Base-by-base conservation (phyloP, 2,329 filamentous ascomycete species). In the Penicillium sp. region DNA sequence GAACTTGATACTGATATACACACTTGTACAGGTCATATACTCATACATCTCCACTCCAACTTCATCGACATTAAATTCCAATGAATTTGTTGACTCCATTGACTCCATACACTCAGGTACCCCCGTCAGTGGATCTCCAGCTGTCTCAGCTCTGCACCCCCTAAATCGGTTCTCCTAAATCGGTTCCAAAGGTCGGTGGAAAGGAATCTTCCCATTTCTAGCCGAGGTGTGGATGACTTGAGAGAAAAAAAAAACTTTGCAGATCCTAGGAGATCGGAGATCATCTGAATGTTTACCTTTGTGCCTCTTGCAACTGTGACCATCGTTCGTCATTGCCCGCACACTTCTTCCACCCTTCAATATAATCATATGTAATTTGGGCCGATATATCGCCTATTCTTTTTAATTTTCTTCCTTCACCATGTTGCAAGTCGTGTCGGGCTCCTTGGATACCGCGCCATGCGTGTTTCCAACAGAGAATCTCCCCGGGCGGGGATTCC, bases 381-480 rank as follows among this genome's bases (percentile, higher is more conserved):
- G 47, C 36, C 36, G 47, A 31, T 31, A 40, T 49, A n/a, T 31
- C 39, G 27, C 36, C 36, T 31, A 36, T 5, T 18, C n/a, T 32
- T 40, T 8, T 32, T 39, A 40, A 39, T 47, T 42, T 49, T 24
- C 22, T 29, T 49, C 21, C 4, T 40, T 46, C 47, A 36, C 14
- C 47, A 57, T 57, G 54, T 47, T 57, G 50, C 44, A 54, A 24
- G 36, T 47, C 38, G 50, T 57, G 32, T 38, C 55, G 44, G 55
- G 39, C 36, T 39, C 22, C n/a, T 49, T 45, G 40, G 43, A 55
- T 16, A 44, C 51, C 34, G 55, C 47, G 18, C 55, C 47, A 13
- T 57, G 55, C 44, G 38, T 40, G 16, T 57, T 57, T 38, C 55
- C 55, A 31, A 55, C 55, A 14, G 55, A 57, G 27, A 45, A 43